Conservation (phyloP, 176 grass and related monocot species). For the Carex pumila region DNA sequence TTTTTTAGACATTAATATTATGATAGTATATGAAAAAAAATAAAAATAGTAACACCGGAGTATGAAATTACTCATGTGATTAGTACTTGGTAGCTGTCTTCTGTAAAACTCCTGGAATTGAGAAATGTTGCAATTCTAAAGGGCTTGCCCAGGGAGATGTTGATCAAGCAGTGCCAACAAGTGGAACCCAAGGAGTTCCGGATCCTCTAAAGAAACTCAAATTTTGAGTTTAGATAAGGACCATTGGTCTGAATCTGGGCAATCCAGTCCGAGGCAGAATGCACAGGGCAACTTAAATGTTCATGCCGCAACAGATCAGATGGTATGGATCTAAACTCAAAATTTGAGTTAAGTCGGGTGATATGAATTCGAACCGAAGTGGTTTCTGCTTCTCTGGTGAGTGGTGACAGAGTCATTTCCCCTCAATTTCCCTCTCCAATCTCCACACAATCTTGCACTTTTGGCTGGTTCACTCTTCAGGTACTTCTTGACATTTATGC, state of each 20-base stretch:
- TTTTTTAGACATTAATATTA: not conserved
- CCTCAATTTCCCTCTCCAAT: not conserved
- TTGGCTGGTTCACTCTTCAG: not conserved
- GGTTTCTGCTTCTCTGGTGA: not conserved
- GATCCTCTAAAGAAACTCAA: no score
- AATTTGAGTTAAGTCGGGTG: no score
- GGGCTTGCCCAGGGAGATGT: not conserved
- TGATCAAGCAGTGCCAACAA: not conserved
- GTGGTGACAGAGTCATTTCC: not conserved
- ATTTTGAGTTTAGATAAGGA: no score
- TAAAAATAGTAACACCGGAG: not conserved
- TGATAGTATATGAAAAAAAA: not conserved
- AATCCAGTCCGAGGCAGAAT: no score
- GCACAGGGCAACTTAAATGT: no score
- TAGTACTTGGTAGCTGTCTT: not conserved
- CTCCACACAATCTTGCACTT: not conserved
- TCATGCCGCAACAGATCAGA: no score
- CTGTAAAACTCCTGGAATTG: not conserved
- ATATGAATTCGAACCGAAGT: not conserved
- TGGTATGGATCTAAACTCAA: no score
- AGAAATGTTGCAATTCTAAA: not conserved
- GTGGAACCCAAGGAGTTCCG: not conserved
- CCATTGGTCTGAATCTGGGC: no score
- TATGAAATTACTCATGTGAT: not conserved
- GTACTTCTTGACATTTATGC: not conserved